phyloP scores from a whole-genome alignment of 192 early-diverging fungal genomes.

The Coemansia sp. region DNA sequence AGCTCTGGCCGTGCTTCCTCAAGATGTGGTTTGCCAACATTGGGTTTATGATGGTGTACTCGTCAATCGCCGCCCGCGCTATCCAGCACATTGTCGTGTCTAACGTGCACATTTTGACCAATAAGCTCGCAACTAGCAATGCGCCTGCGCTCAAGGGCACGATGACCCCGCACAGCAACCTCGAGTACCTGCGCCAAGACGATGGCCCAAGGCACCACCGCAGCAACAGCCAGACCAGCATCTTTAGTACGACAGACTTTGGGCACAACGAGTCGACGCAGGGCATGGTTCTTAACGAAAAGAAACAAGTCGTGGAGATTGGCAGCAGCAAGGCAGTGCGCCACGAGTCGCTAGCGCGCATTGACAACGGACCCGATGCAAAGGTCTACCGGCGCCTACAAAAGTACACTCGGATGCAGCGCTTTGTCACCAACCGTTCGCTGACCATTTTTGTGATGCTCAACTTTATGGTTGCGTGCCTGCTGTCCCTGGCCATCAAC shows the following conservation, averaged over 20 bases:
- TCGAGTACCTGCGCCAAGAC: conserved; percentile 8
- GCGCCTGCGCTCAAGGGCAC: conserved; percentile 23
- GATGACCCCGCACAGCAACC: conserved; percentile 18
- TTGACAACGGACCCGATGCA: conserved; percentile 11
- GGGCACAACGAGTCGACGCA: conserved; percentile 13
- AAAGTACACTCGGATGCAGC: conserved; percentile 39
- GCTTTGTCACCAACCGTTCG: conserved; percentile 19
- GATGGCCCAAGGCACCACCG: conserved; percentile 2
- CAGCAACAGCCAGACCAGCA: conserved; percentile 34
- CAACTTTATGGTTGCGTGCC: conserved; percentile 10
- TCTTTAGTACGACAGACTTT: conserved; percentile 35
- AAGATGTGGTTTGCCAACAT: conserved; percentile 37
- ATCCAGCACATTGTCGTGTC: conserved; percentile 39
- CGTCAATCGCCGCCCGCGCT: conserved; percentile 26
- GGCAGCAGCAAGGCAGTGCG: conserved; percentile 11
- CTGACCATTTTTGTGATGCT: conserved; percentile 17
- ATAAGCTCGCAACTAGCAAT: conserved; percentile 31
- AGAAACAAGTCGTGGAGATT: conserved; percentile 14
- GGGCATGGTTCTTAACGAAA: conserved; percentile 13
- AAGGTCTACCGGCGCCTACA: conserved; percentile 30
- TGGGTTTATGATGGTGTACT: conserved; percentile 26
- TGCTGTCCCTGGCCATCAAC: conserved; percentile 39
- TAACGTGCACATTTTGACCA: conserved; percentile 37
- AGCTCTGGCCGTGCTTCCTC: conserved; percentile 43
- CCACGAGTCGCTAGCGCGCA: neutral